phyloP scores from a whole-genome alignment of 2,329 filamentous ascomycete genomes.

The Cryphonectria naterciae region DNA sequence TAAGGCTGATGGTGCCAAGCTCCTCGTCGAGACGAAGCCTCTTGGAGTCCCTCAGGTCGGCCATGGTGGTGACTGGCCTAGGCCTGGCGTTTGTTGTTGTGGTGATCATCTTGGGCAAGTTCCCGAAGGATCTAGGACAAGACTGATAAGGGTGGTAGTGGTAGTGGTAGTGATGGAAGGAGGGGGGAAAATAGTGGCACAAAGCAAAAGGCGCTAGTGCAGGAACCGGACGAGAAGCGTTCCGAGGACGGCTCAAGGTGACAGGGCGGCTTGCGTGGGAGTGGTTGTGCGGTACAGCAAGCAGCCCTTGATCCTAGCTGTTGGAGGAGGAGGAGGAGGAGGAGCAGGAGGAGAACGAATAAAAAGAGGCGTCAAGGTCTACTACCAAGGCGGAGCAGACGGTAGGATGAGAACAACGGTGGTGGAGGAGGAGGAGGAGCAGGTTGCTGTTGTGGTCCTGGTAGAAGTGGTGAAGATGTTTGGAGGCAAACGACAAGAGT shows the following conservation, averaged over 20 bases:
- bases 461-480: conserved; percentile 1
- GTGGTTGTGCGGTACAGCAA: conserved; percentile 16
- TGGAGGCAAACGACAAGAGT: conserved; percentile 10
- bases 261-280: conserved; percentile 28
- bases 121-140: conserved; percentile 7
- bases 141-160: conserved; percentile 1
- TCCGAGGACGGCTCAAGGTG: neutral
- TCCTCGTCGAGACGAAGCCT: conserved; percentile 24
- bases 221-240: conserved; percentile 11
- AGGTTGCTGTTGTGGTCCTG: neutral
- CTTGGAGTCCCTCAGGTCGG: conserved; percentile 21
- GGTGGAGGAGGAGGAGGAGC: neutral
- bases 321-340: neutral
- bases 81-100: conserved; percentile 25
- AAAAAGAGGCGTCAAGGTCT: neutral
- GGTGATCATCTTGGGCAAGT: conserved; percentile 27
- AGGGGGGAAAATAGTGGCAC: conserved; percentile 10
- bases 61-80: conserved; percentile 17
- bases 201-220: conserved; percentile 20
- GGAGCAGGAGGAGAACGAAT: neutral
- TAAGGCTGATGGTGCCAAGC: conserved; percentile 27
- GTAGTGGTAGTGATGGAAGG: neutral
- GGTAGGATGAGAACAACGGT: neutral
- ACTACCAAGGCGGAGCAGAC: neutral
- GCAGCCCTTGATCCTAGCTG: conserved; percentile 26